Percentiles rank a stretch among this genome's conserved stretches.
phyloP scores from a whole-genome alignment of 2,329 filamentous ascomycete species.

The Capronia epimyces region DNA sequence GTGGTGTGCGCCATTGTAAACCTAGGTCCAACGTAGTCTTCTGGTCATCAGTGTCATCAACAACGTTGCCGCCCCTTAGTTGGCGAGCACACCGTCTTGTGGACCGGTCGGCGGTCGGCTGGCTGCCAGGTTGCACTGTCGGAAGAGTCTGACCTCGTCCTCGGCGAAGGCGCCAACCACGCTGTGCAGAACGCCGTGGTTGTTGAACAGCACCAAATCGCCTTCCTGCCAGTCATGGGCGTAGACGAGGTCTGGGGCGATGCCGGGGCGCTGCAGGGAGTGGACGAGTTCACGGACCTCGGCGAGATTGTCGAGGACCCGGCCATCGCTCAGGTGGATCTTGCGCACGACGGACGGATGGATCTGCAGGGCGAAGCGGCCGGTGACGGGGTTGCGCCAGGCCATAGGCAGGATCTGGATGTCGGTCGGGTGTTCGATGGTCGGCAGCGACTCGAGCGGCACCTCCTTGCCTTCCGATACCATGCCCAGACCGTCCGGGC shows the following conservation, averaged over 20 bases:
- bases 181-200: constrained; percentile 67
- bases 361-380: constrained; percentile 63
- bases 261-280: constrained; percentile 64
- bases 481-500: constrained; percentile 65
- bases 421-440: constrained; percentile 55
- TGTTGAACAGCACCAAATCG: constrained; percentile 73
- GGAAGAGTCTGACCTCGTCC: constrained; percentile 68
- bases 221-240: constrained; percentile 72
- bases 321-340: constrained; percentile 62
- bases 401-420: constrained; percentile 69
- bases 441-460: constrained; percentile 54
- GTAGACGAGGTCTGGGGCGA: constrained; percentile 63
- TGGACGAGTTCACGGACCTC: constrained; percentile 67
- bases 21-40: too few relatives aligned
- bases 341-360: constrained; percentile 67
- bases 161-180: constrained; percentile 69
- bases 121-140: constrained; percentile 74
- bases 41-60: too few relatives aligned
- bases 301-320: constrained; percentile 62
- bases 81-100: constrained; percentile 1
- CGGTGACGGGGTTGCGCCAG: constrained; percentile 70
- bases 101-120: constrained; percentile 54
- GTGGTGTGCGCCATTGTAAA: too few relatives aligned
- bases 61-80: too few relatives aligned
- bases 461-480: constrained; percentile 62